These are phyloP conservation scores for Smallanthus sonchifolius DNA, from an alignment of 129 eudicot species.

Conservation along the genomic window DNA sequence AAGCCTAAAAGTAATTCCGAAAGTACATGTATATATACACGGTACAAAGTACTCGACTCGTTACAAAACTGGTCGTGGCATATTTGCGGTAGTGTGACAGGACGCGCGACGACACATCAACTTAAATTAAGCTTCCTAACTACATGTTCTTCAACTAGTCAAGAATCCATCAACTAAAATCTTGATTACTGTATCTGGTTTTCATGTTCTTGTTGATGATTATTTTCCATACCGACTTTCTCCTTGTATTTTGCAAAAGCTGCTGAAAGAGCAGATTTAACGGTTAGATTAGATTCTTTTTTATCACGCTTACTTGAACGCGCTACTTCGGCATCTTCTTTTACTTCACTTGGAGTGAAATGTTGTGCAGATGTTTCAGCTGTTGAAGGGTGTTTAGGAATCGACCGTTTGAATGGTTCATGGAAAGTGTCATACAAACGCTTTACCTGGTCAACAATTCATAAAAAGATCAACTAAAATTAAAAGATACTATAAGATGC, in stretches of 20 bases:
- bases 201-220: slow-evolving; percentile 21
- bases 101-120: not conserved
- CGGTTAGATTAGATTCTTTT: slow-evolving; percentile 56
- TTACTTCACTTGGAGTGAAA: slow-evolving; percentile 33
- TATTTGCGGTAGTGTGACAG: not conserved
- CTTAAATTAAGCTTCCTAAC: slow-evolving; percentile 5
- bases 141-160: not conserved
- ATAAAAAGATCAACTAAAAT: not conserved
- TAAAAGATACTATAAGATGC: not conserved
- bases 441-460: slow-evolving; percentile 52
- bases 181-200: slow-evolving; percentile 16
- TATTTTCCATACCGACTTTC: slow-evolving; percentile 38
- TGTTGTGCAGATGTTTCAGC: slow-evolving; percentile 38
- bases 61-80: not conserved
- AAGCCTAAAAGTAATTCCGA: not conserved
- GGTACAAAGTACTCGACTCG: not conserved
- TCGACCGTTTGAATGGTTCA: slow-evolving; percentile 83
- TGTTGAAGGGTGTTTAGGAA: slow-evolving; percentile 35
- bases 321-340: slow-evolving; percentile 32
- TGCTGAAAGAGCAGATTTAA: slow-evolving; percentile 76
- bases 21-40: not conserved
- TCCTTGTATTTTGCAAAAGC: slow-evolving; percentile 69
- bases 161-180: not conserved
- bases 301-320: slow-evolving; percentile 47
- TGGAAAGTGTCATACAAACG: slow-evolving; percentile 89